Evolutionary conservation across 495 filamentous ascomycete species (phyloP).

Genomic region (Neurospora sp.): DNA sequence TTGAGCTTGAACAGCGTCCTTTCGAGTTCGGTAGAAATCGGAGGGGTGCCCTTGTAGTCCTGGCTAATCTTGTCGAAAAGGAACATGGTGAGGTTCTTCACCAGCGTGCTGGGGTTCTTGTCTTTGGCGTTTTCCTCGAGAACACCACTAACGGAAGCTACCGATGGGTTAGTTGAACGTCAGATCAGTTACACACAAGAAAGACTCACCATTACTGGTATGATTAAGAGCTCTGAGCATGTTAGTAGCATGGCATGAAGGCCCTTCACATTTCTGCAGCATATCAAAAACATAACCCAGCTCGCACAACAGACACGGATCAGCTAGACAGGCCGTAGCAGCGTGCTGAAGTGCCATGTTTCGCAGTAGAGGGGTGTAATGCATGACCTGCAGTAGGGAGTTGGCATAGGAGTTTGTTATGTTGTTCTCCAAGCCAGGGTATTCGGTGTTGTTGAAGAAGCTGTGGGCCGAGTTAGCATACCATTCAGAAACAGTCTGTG

Average conservation of each 20-base stretch:
- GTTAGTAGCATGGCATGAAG: conserved; percentile 96
- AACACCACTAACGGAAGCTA: conserved; percentile 46
- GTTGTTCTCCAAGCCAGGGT: conserved; percentile 90
- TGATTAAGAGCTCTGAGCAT: conserved; percentile 80
- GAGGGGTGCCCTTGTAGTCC: conserved; percentile 19
- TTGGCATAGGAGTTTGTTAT: conserved; percentile 96
- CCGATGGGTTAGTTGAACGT: not conserved
- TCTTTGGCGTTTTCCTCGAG: conserved; percentile 62
- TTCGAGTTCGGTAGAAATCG: conserved; percentile 19
- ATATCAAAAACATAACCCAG: conserved; percentile 95
- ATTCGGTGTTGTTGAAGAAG: conserved; percentile 83
- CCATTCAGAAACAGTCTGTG: not conserved
- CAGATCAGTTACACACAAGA: not conserved
- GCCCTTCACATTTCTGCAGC: conserved; percentile 87
- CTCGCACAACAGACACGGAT: conserved; percentile 85
- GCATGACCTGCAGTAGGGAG: conserved; percentile 79
- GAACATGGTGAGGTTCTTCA: conserved; percentile 17
- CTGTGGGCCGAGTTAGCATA: conserved; percentile 31
- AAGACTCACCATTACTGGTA: conserved; percentile 45
- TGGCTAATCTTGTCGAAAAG: conserved; percentile 18
- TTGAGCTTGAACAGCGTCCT: conserved; percentile 13
- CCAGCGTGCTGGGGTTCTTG: conserved; percentile 21
- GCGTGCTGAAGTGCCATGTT: conserved; percentile 89
- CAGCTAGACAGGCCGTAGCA: conserved; percentile 68
- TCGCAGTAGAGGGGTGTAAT: conserved; percentile 77